Conservation (phyloP, 495 filamentous ascomycete species). For the Bacidia rubella region DNA sequence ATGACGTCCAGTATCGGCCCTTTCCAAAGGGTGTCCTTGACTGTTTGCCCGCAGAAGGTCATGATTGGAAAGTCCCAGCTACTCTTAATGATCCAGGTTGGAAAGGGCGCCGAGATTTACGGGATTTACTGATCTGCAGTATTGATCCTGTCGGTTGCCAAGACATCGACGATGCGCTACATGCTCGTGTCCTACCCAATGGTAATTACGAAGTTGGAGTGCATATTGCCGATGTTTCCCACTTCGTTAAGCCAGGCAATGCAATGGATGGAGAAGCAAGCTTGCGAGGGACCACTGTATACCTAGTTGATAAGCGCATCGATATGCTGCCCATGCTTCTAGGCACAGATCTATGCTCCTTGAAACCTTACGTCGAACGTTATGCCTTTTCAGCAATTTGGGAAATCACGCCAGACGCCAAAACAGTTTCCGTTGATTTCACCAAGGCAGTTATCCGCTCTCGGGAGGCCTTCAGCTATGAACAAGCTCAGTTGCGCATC, state of each 20-base stretch:
- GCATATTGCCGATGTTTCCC: slow-evolving; percentile 97
- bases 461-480: slow-evolving; percentile 96
- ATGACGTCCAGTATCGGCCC: slow-evolving; percentile 93
- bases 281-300: slow-evolving; percentile 88
- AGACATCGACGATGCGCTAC: slow-evolving; percentile 95
- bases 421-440: slow-evolving; percentile 69
- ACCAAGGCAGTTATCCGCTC: slow-evolving; percentile 97
- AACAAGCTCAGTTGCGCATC: slow-evolving; percentile 84
- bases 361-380: slow-evolving; percentile 94
- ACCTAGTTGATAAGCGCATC: slow-evolving; percentile 96
- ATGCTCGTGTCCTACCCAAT: slow-evolving; percentile 71
- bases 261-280: slow-evolving; percentile 94
- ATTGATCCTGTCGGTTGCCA: slow-evolving; percentile 94
- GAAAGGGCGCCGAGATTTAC: slow-evolving; percentile 68
- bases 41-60: slow-evolving; percentile 81
- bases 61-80: slow-evolving; percentile 81
- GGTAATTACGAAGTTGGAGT: slow-evolving; percentile 95
- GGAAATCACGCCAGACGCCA: slow-evolving; percentile 77
- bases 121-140: slow-evolving; percentile 82
- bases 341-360: slow-evolving; percentile 88
- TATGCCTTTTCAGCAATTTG: slow-evolving; percentile 92
- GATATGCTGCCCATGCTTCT: slow-evolving; percentile 96
- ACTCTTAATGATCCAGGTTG: slow-evolving; percentile 69
- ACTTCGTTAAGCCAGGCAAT: slow-evolving; percentile 94
- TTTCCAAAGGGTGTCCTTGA: slow-evolving; percentile 92